These are phyloP conservation scores for Pseudocercospora fijiensis DNA, from an alignment of 2,329 filamentous ascomycete genomes.

Conservation along the genomic window DNA sequence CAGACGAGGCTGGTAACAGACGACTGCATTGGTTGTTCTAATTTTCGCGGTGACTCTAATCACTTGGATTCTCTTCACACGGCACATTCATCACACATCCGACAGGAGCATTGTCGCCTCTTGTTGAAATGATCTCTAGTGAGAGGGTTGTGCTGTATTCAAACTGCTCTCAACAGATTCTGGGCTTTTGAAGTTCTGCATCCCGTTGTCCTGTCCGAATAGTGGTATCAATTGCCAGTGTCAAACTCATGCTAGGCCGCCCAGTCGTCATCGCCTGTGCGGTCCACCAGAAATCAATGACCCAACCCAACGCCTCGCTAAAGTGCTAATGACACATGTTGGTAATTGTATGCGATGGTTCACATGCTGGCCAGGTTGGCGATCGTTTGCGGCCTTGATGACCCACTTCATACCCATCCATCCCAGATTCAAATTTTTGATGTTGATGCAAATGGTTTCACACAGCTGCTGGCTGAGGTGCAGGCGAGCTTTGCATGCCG, in stretches of 20 bases:
- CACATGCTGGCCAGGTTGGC: not conserved
- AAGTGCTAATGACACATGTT: conserved; percentile 1
- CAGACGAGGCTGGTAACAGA: too few relatives aligned
- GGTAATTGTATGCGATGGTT: not conserved
- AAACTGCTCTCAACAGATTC: not conserved
- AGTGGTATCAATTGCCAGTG: not conserved
- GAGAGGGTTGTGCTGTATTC: not conserved
- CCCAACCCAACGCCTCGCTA: conserved; percentile 5
- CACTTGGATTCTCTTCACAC: too few relatives aligned
- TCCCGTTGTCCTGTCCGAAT: not conserved
- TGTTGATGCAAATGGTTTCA: conserved; percentile 3
- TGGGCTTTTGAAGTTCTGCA: not conserved
- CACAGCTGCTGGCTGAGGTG: conserved; percentile 42
- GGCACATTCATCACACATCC: too few relatives aligned
- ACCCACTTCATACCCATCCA: not conserved
- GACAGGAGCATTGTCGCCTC: not conserved
- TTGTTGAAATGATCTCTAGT: not conserved
- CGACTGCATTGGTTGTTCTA: too few relatives aligned
- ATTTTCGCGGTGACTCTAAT: too few relatives aligned
- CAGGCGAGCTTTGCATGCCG: conserved; percentile 39
- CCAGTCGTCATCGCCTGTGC: not conserved
- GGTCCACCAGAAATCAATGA: not conserved
- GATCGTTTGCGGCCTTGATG: not conserved
- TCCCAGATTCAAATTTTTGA: not conserved
- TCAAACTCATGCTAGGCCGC: not conserved